Percentiles rank a stretch among this genome's conserved stretches.
Evolutionary conservation across 129 eudicot species (phyloP).

Genomic region (Flaveria sonorensis): DNA sequence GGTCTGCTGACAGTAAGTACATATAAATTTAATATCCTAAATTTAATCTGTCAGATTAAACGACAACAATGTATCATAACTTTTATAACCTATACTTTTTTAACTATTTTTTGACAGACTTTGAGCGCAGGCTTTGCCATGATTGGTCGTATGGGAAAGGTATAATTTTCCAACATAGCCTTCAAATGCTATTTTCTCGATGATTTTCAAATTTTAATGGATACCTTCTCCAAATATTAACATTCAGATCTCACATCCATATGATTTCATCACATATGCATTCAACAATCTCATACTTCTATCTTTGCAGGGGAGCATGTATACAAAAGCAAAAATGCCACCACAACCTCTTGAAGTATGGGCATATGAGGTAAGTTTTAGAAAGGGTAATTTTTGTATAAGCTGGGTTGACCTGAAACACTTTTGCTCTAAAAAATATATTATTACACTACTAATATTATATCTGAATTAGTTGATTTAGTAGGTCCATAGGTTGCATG

Average conservation of each 20-base stretch:
- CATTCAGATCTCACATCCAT: not conserved
- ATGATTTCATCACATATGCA: not conserved
- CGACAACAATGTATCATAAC: slow-evolving; percentile 10
- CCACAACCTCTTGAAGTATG: slow-evolving; percentile 91
- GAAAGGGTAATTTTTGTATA: not conserved
- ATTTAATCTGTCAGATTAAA: slow-evolving; percentile 13
- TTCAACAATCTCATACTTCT: slow-evolving; percentile 16
- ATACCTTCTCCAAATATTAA: not conserved
- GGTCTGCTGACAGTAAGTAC: slow-evolving; percentile 87
- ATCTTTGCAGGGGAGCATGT: slow-evolving; percentile 60
- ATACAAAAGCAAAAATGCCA: slow-evolving; percentile 85
- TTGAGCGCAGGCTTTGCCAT: slow-evolving; percentile 92
- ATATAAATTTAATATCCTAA: not conserved
- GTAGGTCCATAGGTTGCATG: not conserved
- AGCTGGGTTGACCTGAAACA: not conserved
- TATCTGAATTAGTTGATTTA: not conserved
- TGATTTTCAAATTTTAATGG: not conserved
- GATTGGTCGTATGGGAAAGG: slow-evolving; percentile 99
- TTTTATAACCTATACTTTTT: slow-evolving; percentile 3
- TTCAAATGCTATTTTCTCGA: not conserved
- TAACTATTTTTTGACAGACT: slow-evolving; percentile 56
- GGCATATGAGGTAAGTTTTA: slow-evolving; percentile 80
- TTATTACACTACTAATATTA: not conserved
- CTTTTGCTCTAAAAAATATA: not conserved
- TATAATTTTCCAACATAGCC: slow-evolving; percentile 35